Percentiles rank a stretch among this genome's conserved stretches.
Evolutionary conservation across 129 eudicot species (phyloP).

Genomic region (Glebionis coronaria): DNA sequence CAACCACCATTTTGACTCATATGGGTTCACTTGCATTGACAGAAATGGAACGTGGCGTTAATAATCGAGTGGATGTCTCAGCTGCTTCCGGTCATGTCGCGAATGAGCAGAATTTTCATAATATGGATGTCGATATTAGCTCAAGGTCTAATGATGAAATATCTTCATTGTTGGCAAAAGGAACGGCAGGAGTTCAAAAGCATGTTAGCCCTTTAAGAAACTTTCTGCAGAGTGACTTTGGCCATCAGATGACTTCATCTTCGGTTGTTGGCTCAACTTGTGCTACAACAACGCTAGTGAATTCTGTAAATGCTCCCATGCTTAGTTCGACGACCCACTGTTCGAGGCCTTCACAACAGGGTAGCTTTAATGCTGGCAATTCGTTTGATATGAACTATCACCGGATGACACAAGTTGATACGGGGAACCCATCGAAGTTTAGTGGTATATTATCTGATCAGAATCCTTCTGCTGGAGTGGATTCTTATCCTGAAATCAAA

Average conservation of each 20-base stretch:
- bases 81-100: slow-evolving; percentile 36
- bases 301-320: slow-evolving; percentile 71
- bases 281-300: slow-evolving; percentile 68
- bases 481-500: slow-evolving; percentile 26
- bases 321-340: slow-evolving; percentile 62
- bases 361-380: slow-evolving; percentile 5
- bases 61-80: slow-evolving; percentile 46
- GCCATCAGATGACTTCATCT: slow-evolving; percentile 67
- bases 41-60: slow-evolving; percentile 67
- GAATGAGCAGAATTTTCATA: slow-evolving; percentile 30
- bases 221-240: slow-evolving; percentile 68
- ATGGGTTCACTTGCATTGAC: slow-evolving; percentile 82
- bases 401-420: slow-evolving; percentile 27
- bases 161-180: slow-evolving; percentile 35
- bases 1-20: slow-evolving; percentile 51
- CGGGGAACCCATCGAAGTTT: slow-evolving; percentile 13
- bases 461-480: slow-evolving; percentile 6
- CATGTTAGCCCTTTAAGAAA: slow-evolving; percentile 51
- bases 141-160: slow-evolving; percentile 44
- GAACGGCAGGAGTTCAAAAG: slow-evolving; percentile 43
- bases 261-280: slow-evolving; percentile 73
- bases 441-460: slow-evolving; percentile 33
- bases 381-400: slow-evolving; percentile 3
- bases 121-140: slow-evolving; percentile 43
- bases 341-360: slow-evolving; percentile 32